These are phyloP conservation scores for Thelonectria rubi DNA, from an alignment of 2,329 filamentous ascomycete genomes.

Conservation along the genomic window DNA sequence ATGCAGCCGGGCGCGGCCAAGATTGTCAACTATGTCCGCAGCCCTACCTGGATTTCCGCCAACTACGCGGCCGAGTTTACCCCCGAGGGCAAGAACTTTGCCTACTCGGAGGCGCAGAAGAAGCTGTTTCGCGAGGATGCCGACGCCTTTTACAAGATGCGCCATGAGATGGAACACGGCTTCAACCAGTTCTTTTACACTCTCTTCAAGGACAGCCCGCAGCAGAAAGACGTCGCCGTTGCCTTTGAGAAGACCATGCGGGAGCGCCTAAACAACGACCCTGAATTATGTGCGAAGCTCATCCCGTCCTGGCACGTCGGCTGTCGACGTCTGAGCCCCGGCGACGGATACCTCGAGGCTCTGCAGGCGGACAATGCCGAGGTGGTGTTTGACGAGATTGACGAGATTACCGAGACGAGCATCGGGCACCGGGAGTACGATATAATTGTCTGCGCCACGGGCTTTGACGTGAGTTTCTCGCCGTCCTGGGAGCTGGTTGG, in stretches of 20 bases:
- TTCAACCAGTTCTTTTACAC: constrained; percentile 17
- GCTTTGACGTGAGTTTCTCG: constrained; percentile 28
- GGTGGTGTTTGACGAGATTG: constrained; percentile 11
- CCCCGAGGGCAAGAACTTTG: constrained; percentile 28
- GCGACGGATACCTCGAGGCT: constrained; percentile 40
- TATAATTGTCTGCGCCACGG: constrained; percentile 28
- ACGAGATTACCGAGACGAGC: constrained; percentile 12
- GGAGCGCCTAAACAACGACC: constrained; percentile 15
- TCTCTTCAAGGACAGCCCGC: background rate
- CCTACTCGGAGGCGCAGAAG: constrained; percentile 49
- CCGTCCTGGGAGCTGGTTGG: constrained; percentile 9
- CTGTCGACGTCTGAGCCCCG: constrained; percentile 38
- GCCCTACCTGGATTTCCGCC: constrained; percentile 40
- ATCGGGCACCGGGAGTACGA: constrained; percentile 22
- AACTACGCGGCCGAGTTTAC: constrained; percentile 30
- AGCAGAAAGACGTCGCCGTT: background rate
- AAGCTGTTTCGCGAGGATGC: constrained; percentile 50
- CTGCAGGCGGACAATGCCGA: constrained; percentile 28
- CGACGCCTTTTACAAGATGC: constrained; percentile 48
- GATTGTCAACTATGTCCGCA: constrained; percentile 39
- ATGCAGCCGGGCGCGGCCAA: constrained; percentile 47
- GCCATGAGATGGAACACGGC: constrained; percentile 48
- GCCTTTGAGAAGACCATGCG: constrained; percentile 9
- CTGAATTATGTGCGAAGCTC: constrained; percentile 24
- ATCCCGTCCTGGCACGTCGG: constrained; percentile 34